phyloP scores from a whole-genome alignment of 352 stramenopile genomes.

The Phytophthora lateralis region DNA sequence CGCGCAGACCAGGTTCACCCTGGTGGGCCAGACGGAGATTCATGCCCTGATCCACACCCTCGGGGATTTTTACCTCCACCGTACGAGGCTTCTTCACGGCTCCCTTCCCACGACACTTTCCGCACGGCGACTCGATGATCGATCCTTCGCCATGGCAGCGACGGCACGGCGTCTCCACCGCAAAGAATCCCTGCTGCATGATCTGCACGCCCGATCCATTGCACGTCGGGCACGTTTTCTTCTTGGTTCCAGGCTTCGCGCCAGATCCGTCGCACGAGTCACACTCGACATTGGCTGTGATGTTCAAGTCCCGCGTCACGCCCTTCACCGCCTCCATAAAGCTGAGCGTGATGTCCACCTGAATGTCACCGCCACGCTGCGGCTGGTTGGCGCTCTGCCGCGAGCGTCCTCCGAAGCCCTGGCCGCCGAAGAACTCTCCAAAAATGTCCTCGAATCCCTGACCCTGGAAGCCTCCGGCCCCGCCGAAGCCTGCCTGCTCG shows the following conservation, averaged over 20 bases:
- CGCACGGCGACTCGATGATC: conserved; percentile 87
- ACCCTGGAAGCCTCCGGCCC: conserved; percentile 63
- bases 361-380: conserved; percentile 92
- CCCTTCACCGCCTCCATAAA: conserved; percentile 97
- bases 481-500: conserved; percentile 80
- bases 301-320: conserved; percentile 86
- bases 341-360: conserved; percentile 92
- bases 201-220: conserved; percentile 87
- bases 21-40: conserved; percentile 94
- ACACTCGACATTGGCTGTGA: conserved; percentile 81
- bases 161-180: conserved; percentile 87
- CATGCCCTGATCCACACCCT: conserved; percentile 96
- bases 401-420: conserved; percentile 71
- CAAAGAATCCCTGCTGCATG: conserved; percentile 90
- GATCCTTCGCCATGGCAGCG: conserved; percentile 80
- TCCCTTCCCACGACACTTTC: conserved; percentile 79
- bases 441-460: conserved; percentile 92
- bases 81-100: conserved; percentile 90
- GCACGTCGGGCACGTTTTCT: conserved; percentile 80
- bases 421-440: conserved; percentile 81
- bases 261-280: conserved; percentile 80
- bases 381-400: conserved; percentile 72
- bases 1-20: conserved; percentile 85
- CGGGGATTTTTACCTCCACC: conserved; percentile 94
- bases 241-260: conserved; percentile 83